phyloP scores from a whole-genome alignment of 768 basidiomycete genomes.

The Collybiopsis confluens region DNA sequence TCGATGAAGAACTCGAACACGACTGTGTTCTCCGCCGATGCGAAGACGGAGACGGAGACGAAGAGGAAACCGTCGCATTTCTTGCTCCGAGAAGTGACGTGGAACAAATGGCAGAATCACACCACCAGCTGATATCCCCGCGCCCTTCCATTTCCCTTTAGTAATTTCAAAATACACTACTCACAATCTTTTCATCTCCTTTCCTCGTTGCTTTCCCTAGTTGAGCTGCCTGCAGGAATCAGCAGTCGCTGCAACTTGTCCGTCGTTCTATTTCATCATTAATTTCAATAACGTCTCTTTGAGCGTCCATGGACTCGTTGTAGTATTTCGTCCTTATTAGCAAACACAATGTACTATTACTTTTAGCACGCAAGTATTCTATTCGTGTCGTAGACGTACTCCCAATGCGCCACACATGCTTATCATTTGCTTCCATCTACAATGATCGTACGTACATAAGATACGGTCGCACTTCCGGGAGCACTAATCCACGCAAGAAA shows the following conservation, averaged over 20 bases:
- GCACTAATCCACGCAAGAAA: too few relatives aligned
- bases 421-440: not conserved
- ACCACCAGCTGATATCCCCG: conserved; percentile 26
- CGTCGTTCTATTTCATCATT: too few relatives aligned
- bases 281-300: not conserved
- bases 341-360: conserved; percentile 4
- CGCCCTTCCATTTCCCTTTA: conserved; percentile 20
- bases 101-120: conserved; percentile 46
- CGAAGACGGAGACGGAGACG: conserved; percentile 43
- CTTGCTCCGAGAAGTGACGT: conserved; percentile 28
- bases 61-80: conserved; percentile 54
- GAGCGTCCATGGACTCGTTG: not conserved
- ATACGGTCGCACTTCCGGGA: too few relatives aligned
- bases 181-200: not conserved
- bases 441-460: too few relatives aligned
- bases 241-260: not conserved
- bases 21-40: conserved; percentile 48
- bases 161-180: too few relatives aligned
- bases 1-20: conserved; percentile 47
- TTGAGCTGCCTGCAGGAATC: conserved; percentile 1
- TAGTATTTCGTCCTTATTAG: not conserved
- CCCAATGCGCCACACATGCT: too few relatives aligned
- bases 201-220: not conserved
- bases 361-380: too few relatives aligned
- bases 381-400: too few relatives aligned